phyloP scores from a whole-genome alignment of 225 moss, liverwort and hornwort genomes.

The Lunularia cruciata region DNA sequence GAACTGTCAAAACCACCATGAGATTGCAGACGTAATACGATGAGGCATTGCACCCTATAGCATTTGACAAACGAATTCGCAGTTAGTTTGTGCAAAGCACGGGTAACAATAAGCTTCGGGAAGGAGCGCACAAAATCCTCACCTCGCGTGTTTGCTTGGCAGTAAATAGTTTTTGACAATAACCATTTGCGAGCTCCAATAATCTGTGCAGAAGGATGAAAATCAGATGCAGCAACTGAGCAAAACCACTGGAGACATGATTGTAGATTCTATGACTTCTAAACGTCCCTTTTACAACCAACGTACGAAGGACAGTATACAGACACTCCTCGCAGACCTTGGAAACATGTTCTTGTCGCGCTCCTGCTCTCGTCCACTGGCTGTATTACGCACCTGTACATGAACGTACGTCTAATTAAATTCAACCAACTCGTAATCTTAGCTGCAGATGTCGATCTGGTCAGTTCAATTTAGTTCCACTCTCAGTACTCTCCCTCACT shows the following conservation, averaged over 20 bases:
- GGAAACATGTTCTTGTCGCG: slow-evolving; percentile 94
- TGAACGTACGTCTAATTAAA: neutral
- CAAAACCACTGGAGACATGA: too few relatives aligned
- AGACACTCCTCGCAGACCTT: slow-evolving; percentile 46
- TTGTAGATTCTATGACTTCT: too few relatives aligned
- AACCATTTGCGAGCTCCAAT: slow-evolving; percentile 81
- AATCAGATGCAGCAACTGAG: neutral
- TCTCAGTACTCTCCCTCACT: slow-evolving; percentile 34
- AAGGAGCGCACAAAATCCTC: slow-evolving; percentile 10
- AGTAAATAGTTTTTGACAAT: slow-evolving; percentile 80
- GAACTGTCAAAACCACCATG: neutral
- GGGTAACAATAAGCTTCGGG: neutral
- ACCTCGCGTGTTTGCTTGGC: slow-evolving; percentile 94
- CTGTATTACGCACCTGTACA: slow-evolving; percentile 95
- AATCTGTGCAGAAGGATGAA: slow-evolving; percentile 53
- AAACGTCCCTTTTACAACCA: neutral
- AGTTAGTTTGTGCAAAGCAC: neutral
- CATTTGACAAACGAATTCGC: too few relatives aligned
- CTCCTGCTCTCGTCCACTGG: slow-evolving; percentile 95
- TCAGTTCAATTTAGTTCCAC: neutral
- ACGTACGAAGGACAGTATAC: neutral
- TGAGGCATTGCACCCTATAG: too few relatives aligned
- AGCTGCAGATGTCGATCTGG: neutral
- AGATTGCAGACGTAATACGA: neutral
- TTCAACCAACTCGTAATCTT: neutral